Evolutionary conservation across 495 filamentous ascomycete species (phyloP).

Genomic region (Coniosporium apollinis): DNA sequence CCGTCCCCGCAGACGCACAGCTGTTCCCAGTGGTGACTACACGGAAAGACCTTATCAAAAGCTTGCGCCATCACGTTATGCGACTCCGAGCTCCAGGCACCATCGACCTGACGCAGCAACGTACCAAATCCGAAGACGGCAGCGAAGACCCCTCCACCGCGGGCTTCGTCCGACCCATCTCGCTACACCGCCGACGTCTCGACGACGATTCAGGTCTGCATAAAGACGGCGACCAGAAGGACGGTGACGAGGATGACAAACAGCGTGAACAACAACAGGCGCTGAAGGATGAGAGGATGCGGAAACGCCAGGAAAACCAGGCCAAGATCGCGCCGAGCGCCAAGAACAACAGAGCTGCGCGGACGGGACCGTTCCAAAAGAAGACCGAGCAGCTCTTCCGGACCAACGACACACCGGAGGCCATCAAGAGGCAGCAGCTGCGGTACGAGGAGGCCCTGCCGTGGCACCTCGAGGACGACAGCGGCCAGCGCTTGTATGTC

Average conservation of each 20-base stretch:
- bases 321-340: conserved; percentile 70
- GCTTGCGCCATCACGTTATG: conserved; percentile 73
- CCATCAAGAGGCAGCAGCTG: conserved; percentile 60
- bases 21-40: conserved; percentile 67
- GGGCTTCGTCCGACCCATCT: conserved; percentile 79
- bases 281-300: conserved; percentile 58
- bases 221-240: conserved; percentile 28
- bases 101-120: neutral
- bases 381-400: conserved; percentile 48
- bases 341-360: conserved; percentile 32
- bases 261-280: conserved; percentile 58
- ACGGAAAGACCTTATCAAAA: conserved; percentile 61
- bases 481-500: conserved; percentile 83
- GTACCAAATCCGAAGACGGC: conserved; percentile 49
- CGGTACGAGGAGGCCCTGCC: conserved; percentile 90
- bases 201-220: conserved; percentile 26
- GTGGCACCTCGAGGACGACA: conserved; percentile 94
- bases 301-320: conserved; percentile 63
- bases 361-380: conserved; percentile 48
- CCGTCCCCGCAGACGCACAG: conserved; percentile 17
- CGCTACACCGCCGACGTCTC: conserved; percentile 80
- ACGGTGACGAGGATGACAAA: conserved; percentile 38
- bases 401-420: conserved; percentile 46
- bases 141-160: too few relatives aligned
- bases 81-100: conserved; percentile 33